A percentile compares a stretch with the other conserved stretches of the same genome.
These are phyloP conservation scores for Ophiostoma australiae DNA, from an alignment of 2,329 filamentous ascomycete species.

Conservation along the genomic window DNA sequence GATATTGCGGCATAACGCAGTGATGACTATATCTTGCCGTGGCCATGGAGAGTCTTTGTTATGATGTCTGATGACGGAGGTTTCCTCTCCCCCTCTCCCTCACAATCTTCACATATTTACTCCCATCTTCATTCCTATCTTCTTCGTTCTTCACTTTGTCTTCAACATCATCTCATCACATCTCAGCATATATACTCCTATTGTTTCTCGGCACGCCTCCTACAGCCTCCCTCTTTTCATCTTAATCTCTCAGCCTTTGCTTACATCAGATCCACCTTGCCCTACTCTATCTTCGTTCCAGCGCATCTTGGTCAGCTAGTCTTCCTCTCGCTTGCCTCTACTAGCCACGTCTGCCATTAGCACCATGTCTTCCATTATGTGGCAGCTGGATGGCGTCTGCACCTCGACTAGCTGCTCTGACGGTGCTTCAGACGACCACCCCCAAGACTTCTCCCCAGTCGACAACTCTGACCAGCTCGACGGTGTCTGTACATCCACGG, in stretches of 20 bases:
- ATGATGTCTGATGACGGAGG: neutral
- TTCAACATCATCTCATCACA: neutral
- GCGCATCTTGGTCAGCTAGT: neutral
- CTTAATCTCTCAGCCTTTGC: neutral
- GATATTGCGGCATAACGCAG: neutral
- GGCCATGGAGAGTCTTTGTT: neutral
- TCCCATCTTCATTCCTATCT: slow-evolving; percentile 1
- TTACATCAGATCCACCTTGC: too few species aligned
- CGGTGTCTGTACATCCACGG: slow-evolving; percentile 4
- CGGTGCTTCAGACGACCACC: slow-evolving; percentile 15
- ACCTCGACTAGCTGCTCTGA: slow-evolving; percentile 16
- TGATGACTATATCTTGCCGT: neutral
- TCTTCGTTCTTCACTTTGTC: neutral
- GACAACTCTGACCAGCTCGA: neutral
- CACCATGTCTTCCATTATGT: neutral
- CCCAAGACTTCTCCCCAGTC: neutral
- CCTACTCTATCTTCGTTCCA: neutral
- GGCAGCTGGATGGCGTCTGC: slow-evolving; percentile 21
- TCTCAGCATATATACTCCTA: slow-evolving; percentile 11
- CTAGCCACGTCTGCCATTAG: slow-evolving; percentile 5
- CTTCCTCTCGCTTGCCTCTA: neutral
- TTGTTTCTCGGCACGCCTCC: neutral
- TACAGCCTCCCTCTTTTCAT: neutral
- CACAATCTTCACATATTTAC: neutral
- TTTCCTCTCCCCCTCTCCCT: neutral